Evolutionary conservation across 495 filamentous ascomycete genomes (phyloP), one percentile per base, ranked within the genome.

Genomic region (Cudoniella acicularis): DNA sequence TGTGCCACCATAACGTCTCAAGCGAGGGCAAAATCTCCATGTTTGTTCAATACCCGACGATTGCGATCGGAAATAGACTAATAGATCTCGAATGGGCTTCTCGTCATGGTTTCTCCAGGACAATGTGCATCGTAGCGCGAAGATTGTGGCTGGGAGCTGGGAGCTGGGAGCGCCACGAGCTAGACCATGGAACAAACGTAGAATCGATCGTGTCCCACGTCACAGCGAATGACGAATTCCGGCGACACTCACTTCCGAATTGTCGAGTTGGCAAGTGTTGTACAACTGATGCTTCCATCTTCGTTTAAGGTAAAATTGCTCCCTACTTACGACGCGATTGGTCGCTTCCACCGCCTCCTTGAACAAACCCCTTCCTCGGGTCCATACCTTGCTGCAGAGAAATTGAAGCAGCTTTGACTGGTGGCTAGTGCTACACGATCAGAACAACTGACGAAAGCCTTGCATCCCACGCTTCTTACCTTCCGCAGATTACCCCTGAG

Each of bases 391-490:
- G 20, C 52, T 54, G 16, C 40, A n/a, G 20, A 43, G 40, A 27
- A 54, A 26, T 24, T 50, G 48, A 6, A 26, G 21, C 10, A n/a
- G 23, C 18, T 36, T 49, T 13, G 9, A 26, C 8, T 21, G 16
- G 27, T 20, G 30, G 17, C 43, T 8, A 30, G 41, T 59, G 20
- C 13, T 20, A 50, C 47, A 46, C 18, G 49, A 53, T 47, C n/a
- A 52, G 27, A 22, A 2, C n/a, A 46, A 45, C 27, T 16, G 8
- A 2, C 22, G 22, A 25, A 45, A 24, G n/a, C 54, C 49, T 43
- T 52, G 36, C 56, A 59, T 52, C 52, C 56, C 47, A 46, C 40
- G 26, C 16, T 40, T 40, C 46, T n/a, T 36, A 45, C 49, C 49
- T 52, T 52, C 52, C 27, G 13, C 13, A n/a, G n/a, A n/a, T 36